These are phyloP conservation scores for Leptographium lundbergii DNA, from an alignment of 2,329 filamentous ascomycete genomes.

Conservation along the genomic window DNA sequence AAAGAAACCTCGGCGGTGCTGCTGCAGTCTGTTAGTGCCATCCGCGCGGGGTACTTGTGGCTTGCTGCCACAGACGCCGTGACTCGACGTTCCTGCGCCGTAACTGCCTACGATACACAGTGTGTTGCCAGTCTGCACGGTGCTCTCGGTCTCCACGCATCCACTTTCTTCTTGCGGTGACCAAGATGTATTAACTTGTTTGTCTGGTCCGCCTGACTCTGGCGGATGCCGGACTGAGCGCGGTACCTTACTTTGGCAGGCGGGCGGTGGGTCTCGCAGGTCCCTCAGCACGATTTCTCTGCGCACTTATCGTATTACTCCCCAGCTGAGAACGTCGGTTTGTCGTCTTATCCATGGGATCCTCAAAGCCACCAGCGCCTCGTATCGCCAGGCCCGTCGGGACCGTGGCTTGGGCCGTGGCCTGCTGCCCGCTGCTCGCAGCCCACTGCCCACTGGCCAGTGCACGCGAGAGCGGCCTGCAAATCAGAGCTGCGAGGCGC, in stretches of 20 bases:
- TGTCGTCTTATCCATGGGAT: not conserved
- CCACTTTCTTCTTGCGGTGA: not conserved
- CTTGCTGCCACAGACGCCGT: not conserved
- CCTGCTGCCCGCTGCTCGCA: not conserved
- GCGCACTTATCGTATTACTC: not conserved
- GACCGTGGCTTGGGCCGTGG: not conserved
- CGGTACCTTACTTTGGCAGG: slow-evolving; percentile 2
- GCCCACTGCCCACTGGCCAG: too few relatives aligned
- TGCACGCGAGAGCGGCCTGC: not conserved
- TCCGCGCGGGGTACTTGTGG: not conserved
- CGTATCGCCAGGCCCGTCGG: not conserved
- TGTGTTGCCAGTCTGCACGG: not conserved
- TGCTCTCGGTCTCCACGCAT: not conserved
- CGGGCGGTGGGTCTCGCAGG: not conserved
- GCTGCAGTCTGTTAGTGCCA: not conserved
- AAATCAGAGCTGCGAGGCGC: not conserved
- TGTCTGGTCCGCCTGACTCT: not conserved
- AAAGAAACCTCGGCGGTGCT: not conserved
- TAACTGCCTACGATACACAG: not conserved
- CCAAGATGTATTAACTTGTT: not conserved
- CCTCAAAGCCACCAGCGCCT: not conserved
- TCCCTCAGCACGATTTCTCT: not conserved
- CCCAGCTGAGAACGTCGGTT: not conserved
- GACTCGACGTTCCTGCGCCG: not conserved
- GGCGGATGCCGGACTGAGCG: not conserved